Evolutionary conservation across 495 filamentous ascomycete genomes (phyloP).

Genomic region (Penicillium cosmopolitanum): DNA sequence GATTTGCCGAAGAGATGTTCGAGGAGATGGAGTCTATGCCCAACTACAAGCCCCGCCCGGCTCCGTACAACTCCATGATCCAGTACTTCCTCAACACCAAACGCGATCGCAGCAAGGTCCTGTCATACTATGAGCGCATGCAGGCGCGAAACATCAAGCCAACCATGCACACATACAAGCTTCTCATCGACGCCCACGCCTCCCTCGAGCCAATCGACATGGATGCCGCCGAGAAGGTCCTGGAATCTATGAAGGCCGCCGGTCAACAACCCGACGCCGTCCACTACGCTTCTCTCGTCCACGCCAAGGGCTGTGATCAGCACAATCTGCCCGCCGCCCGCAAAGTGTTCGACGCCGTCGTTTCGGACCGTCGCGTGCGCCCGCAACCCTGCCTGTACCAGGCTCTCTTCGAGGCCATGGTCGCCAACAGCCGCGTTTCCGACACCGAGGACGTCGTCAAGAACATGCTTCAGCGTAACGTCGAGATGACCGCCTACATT

Average conservation of each 20-base stretch:
- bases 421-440: slow-evolving; percentile 83
- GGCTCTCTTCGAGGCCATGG: slow-evolving; percentile 93
- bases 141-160: slow-evolving; percentile 81
- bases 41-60: slow-evolving; percentile 96
- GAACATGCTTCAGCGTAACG: slow-evolving; percentile 69
- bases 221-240: slow-evolving; percentile 81
- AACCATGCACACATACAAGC: slow-evolving; percentile 95
- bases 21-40: slow-evolving; percentile 99
- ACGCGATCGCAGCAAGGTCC: slow-evolving; percentile 88
- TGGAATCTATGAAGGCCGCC: slow-evolving; percentile 74
- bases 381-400: slow-evolving; percentile 90
- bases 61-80: slow-evolving; percentile 98
- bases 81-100: slow-evolving; percentile 99
- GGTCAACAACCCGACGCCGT: slow-evolving; percentile 84
- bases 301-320: slow-evolving; percentile 92
- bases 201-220: slow-evolving; percentile 93
- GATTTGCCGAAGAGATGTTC: slow-evolving; percentile 96
- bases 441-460: slow-evolving; percentile 74
- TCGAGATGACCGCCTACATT: slow-evolving; percentile 95
- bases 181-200: slow-evolving; percentile 93
- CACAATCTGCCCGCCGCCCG: slow-evolving; percentile 87
- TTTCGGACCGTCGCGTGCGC: slow-evolving; percentile 64
- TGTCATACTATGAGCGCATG: slow-evolving; percentile 97
- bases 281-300: slow-evolving; percentile 93
- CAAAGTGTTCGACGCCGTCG: slow-evolving; percentile 76